Percentiles rank a stretch among this genome's conserved stretches.
phyloP scores from a whole-genome alignment of 495 filamentous ascomycete genomes.

The Alectoria sarmentosa region DNA sequence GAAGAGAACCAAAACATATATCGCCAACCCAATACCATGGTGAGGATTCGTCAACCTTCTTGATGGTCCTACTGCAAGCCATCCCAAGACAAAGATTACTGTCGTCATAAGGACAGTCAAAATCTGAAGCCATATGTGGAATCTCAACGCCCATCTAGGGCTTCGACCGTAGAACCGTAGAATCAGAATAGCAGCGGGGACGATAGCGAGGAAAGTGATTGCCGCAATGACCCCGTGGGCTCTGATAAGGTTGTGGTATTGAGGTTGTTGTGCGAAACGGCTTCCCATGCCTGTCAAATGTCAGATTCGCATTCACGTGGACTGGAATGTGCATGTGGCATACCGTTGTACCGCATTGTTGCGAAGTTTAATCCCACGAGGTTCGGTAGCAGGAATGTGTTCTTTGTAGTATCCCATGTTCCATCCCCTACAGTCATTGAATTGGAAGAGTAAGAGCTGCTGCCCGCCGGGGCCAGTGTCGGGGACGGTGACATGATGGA shows the following conservation, averaged over 20 bases:
- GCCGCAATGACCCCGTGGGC: conserved; percentile 81
- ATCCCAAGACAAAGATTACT: conserved; percentile 68
- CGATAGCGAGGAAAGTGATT: conserved; percentile 78
- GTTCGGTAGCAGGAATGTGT: conserved; percentile 84
- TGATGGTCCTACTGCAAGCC: conserved; percentile 65
- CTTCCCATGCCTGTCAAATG: conserved; percentile 73
- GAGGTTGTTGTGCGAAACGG: conserved; percentile 64
- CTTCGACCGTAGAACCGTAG: conserved; percentile 65
- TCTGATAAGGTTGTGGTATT: conserved; percentile 72
- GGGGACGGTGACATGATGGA: conserved; percentile 39
- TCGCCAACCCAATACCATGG: conserved; percentile 84
- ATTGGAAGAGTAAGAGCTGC: conserved; percentile 74
- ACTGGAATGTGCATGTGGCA: conserved; percentile 11
- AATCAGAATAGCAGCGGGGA: conserved; percentile 70
- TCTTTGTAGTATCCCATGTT: conserved; percentile 78
- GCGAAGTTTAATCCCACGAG: conserved; percentile 81
- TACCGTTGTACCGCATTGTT: conserved; percentile 95
- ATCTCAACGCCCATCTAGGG: conserved; percentile 59
- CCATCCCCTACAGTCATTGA: conserved; percentile 85
- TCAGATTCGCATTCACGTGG: conserved; percentile 23
- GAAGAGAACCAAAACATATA: conserved; percentile 77
- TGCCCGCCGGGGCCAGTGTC: conserved; percentile 65
- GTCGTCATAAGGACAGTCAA: conserved; percentile 65
- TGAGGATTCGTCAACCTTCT: conserved; percentile 88
- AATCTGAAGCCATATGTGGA: conserved; percentile 85